Evolutionary conservation across 768 basidiomycete genomes (phyloP), one percentile per base, ranked within the genome.

Genomic region (Tricholoma furcatifolium): DNA sequence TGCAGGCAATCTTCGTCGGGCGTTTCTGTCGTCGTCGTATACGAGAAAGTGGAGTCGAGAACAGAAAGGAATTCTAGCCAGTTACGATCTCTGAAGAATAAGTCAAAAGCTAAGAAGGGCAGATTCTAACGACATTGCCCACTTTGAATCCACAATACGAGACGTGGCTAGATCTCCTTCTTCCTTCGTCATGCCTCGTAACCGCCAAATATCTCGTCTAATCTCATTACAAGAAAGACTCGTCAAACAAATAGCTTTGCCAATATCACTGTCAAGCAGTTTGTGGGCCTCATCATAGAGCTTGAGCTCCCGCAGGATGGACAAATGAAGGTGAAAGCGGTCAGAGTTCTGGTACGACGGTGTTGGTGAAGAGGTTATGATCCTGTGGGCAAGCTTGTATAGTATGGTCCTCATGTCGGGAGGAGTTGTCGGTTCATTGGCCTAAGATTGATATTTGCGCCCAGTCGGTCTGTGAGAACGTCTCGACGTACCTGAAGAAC

Each of bases 21-120:
- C 8, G 66, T 65, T 35, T 45, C 46, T 27, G 40, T 38, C 34
- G 53, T 34, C 1, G 67, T 61, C 36, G 75, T 49, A 45, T 73
- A 66, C 35, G 70, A 66, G 56, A 93, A 85, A 8, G 84, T 76
- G 1, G 82, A 83, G 55, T 93, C 85, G 5, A 93, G 67, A 18
- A 92, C 69, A 6, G 89, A 79, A 39, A 90, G 66, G 64, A 93
- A 91, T 61, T 91, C 90, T 5, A 90, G 74, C 91, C 92, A 93
- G 61, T 93, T 93, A 34, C 89, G 85, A 61, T 93, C 88, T 34
- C 91, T 84, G 61, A 32, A 15, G 31, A 38, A 31, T 54, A 43
- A 49, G 49, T 55, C 12, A 57, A 47, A 47, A 24, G 23, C 23
- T 46, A 4, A 21, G 3, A 1, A 7, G 8, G n/a, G 9, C 9